phyloP scores from a whole-genome alignment of 1,139 yeast genomes.

The Scheffersomyces quercinus region DNA sequence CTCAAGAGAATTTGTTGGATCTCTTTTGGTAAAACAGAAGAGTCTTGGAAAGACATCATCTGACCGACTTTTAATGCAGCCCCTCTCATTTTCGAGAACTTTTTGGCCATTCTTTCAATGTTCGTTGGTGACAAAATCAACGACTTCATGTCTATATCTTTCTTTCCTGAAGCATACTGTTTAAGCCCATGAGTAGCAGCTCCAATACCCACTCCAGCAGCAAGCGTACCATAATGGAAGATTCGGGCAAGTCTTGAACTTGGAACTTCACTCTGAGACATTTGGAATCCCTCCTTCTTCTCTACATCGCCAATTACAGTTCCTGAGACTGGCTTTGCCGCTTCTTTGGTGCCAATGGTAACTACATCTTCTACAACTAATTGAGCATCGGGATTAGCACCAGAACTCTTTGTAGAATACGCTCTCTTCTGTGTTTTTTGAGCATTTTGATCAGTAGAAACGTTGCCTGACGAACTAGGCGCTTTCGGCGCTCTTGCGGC shows the following conservation, averaged over 20 bases:
- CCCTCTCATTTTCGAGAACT: slow-evolving; percentile 93
- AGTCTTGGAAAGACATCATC: slow-evolving; percentile 91
- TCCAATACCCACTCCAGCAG: slow-evolving; percentile 88
- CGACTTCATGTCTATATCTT: slow-evolving; percentile 56
- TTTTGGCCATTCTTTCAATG: slow-evolving; percentile 83
- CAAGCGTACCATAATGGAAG: slow-evolving; percentile 89
- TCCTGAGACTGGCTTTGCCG: slow-evolving; percentile 6
- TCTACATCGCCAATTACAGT: slow-evolving; percentile 30
- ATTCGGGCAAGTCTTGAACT: slow-evolving; percentile 81
- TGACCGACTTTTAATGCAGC: slow-evolving; percentile 97
- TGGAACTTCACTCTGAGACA: slow-evolving; percentile 77
- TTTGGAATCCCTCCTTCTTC: slow-evolving; percentile 39
- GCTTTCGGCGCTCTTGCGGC: slow-evolving; percentile 7
- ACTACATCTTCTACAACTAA: background rate
- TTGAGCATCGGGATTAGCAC: background rate
- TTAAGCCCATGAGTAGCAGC: slow-evolving; percentile 79
- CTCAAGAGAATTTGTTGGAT: slow-evolving; percentile 76
- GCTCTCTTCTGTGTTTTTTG: slow-evolving; percentile 9
- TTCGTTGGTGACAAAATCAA: slow-evolving; percentile 77
- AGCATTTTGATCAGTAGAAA: background rate
- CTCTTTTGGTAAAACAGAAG: slow-evolving; percentile 79
- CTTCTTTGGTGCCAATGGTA: slow-evolving; percentile 4
- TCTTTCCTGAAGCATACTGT: slow-evolving; percentile 56
- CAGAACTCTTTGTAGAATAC: slow-evolving; percentile 16
- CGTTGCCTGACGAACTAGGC: background rate